phyloP scores from a whole-genome alignment of 2,329 filamentous ascomycete genomes.

The Onygenales sp. region DNA sequence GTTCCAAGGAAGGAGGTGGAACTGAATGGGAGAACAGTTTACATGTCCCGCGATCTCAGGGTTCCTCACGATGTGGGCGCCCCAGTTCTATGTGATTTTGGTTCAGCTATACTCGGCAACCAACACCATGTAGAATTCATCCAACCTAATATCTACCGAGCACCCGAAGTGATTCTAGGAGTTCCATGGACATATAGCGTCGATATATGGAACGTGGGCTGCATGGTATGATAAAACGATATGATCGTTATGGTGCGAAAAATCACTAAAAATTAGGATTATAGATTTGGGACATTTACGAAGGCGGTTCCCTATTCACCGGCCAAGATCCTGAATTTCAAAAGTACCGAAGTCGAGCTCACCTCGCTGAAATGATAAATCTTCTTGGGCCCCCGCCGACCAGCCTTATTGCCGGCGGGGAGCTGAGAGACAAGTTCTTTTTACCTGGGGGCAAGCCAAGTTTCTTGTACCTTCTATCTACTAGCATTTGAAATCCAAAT shows the following conservation, averaged over 20 bases:
- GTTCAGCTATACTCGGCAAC: conserved; percentile 33
- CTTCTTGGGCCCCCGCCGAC: conserved; percentile 37
- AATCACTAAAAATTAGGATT: conserved; percentile 4
- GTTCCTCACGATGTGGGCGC: conserved; percentile 23
- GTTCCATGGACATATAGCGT: conserved; percentile 37
- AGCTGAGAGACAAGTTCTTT: conserved; percentile 30
- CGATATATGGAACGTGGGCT: conserved; percentile 46
- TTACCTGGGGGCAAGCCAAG: conserved; percentile 22
- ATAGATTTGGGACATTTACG: conserved; percentile 42
- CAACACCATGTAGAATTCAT: conserved; percentile 17
- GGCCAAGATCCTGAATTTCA: conserved; percentile 30
- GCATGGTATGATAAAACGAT: conserved; percentile 33
- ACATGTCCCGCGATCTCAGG: conserved; percentile 32
- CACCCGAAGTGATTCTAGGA: conserved; percentile 39
- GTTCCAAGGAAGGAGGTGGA: conserved; percentile 32
- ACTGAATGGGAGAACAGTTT: conserved; percentile 31
- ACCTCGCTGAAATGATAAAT: conserved; percentile 40
- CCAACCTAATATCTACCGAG: conserved; percentile 26
- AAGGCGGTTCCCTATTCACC: conserved; percentile 38
- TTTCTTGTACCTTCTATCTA: background rate
- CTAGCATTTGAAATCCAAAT: background rate
- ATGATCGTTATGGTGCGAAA: conserved; percentile 5
- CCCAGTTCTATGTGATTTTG: conserved; percentile 42
- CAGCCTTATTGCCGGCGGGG: conserved; percentile 24
- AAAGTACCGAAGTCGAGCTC: conserved; percentile 35